These are phyloP conservation scores for Intubia oerlemansii DNA, from an alignment of 2,329 filamentous ascomycete species.

Conservation along the genomic window DNA sequence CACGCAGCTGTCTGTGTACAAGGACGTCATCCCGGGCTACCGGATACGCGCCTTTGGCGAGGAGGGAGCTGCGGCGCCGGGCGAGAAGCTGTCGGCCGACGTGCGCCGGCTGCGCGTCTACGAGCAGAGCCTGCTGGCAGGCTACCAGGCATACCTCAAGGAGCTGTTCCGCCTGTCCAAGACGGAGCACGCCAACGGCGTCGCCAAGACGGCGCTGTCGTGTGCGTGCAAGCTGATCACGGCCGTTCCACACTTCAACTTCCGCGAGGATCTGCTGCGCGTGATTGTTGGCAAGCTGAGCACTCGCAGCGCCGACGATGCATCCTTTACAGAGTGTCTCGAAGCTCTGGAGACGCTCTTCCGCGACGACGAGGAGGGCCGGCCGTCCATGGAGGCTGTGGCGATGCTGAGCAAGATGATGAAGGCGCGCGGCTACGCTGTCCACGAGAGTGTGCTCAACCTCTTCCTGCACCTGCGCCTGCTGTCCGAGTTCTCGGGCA, in stretches of 20 bases:
- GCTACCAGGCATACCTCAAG: slow-evolving; percentile 71
- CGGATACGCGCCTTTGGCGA: slow-evolving; percentile 68
- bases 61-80: slow-evolving; percentile 47
- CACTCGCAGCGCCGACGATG: slow-evolving; percentile 41
- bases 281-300: slow-evolving; percentile 74
- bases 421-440: slow-evolving; percentile 61
- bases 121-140: slow-evolving; percentile 68
- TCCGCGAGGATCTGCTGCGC: slow-evolving; percentile 67
- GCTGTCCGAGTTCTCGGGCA: slow-evolving; percentile 69
- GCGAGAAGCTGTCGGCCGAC: slow-evolving; percentile 76
- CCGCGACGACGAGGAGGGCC: slow-evolving; percentile 70
- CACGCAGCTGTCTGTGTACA: slow-evolving; percentile 78
- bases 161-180: slow-evolving; percentile 49
- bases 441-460: slow-evolving; percentile 74
- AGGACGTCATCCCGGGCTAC: slow-evolving; percentile 91
- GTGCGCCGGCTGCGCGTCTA: slow-evolving; percentile 64
- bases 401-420: slow-evolving; percentile 84
- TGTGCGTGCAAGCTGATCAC: slow-evolving; percentile 68
- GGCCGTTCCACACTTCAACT: slow-evolving; percentile 91
- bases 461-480: slow-evolving; percentile 79
- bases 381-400: slow-evolving; percentile 70
- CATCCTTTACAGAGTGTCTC: slow-evolving; percentile 56
- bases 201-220: slow-evolving; percentile 59
- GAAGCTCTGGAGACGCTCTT: slow-evolving; percentile 69
- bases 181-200: slow-evolving; percentile 13